Base-by-base conservation (phyloP, 2,329 filamentous ascomycete species). In the Neofusicoccum kwambonambiense region DNA sequence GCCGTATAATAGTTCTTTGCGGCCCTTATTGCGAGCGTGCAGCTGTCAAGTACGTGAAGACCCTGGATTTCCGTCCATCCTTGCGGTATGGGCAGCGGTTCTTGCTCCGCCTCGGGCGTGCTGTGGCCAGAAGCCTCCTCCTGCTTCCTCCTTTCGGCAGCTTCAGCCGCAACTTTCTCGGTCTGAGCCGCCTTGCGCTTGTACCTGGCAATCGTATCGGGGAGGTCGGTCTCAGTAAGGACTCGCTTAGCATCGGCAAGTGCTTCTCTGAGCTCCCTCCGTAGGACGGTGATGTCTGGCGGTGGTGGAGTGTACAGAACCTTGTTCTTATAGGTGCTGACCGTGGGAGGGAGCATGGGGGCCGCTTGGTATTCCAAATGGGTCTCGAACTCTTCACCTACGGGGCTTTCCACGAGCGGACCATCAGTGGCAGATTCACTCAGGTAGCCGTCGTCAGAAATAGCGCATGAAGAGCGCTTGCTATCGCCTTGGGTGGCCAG, bases 1-100 rank as follows among this genome's bases (percentile, higher is more conserved):
- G 92, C 87, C 0, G 93, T 97, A 78, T 99, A 98, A 80, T 98
- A 99, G 72, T 96, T 89, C 79, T 96, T 97, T 60, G 95, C 95
- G 1, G 94, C 93, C 61, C 93, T 88, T 70, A 99, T 98, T n/a
- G 94, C 94, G 62, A 98, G 83, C 0, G 95, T 99, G 74, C 95
- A 90, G 62, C 96, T 89, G 75, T 98, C 94, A 64, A 98, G 86
- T 42, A 99, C 87, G 72, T 96, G 91, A 82, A 98, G 88, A 17
- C 94, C 95, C 76, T 97, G 92, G 22, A 96, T 85, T 77, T 97
- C 92, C 75, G 90, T 87, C 88, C 90, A 96, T 8, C 88, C 89
- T 69, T 87, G 86, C 15, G 42, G 42, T 5, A 50, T 19, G 3
- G 51, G 54, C n/a, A 60, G 34, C 9, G 52, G 44, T 15, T 50